These are phyloP conservation scores for Aristolochia californica DNA, from an alignment of 164 flowering plant species.

Conservation along the genomic window DNA sequence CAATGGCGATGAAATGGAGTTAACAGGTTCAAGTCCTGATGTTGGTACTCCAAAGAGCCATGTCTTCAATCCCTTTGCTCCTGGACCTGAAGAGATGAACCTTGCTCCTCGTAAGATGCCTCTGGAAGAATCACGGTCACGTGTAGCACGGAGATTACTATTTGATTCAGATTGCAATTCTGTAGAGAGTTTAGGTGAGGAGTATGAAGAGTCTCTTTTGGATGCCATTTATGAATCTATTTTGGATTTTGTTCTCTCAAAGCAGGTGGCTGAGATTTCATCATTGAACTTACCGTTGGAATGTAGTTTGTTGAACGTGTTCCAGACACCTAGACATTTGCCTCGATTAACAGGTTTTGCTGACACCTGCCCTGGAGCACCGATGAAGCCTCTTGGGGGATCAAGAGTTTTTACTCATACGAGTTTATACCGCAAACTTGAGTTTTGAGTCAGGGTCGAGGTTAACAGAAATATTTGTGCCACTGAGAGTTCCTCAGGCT, in stretches of 20 bases:
- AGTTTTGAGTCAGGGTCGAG: conserved; percentile 16
- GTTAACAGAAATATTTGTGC: too few species aligned
- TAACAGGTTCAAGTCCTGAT: too few species aligned
- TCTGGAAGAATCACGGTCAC: conserved; percentile 11
- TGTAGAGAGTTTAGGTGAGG: too few species aligned
- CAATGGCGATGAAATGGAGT: too few species aligned
- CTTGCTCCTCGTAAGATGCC: conserved; percentile 47
- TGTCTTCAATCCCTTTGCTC: conserved; percentile 67
- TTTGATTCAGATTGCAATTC: conserved; percentile 16
- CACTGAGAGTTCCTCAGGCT: too few species aligned
- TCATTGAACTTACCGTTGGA: conserved; percentile 7
- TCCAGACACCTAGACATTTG: conserved; percentile 29
- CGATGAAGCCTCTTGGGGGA: conserved; percentile 27
- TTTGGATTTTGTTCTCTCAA: conserved; percentile 32
- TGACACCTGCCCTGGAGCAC: conserved; percentile 68
- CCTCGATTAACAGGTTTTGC: conserved; percentile 29
- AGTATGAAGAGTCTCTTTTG: conserved; percentile 32
- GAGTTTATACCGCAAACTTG: conserved; percentile 50
- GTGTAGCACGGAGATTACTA: conserved; percentile 26
- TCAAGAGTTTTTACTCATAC: conserved; percentile 19
- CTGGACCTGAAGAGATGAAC: conserved; percentile 43
- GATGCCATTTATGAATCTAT: conserved; percentile 36
- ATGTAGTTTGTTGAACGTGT: not conserved
- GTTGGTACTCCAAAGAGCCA: conserved; percentile 29
- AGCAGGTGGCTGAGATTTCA: conserved; percentile 23